These are phyloP conservation scores for Starmerella geochares DNA, from an alignment of 805 yeast species.

Conservation along the genomic window DNA sequence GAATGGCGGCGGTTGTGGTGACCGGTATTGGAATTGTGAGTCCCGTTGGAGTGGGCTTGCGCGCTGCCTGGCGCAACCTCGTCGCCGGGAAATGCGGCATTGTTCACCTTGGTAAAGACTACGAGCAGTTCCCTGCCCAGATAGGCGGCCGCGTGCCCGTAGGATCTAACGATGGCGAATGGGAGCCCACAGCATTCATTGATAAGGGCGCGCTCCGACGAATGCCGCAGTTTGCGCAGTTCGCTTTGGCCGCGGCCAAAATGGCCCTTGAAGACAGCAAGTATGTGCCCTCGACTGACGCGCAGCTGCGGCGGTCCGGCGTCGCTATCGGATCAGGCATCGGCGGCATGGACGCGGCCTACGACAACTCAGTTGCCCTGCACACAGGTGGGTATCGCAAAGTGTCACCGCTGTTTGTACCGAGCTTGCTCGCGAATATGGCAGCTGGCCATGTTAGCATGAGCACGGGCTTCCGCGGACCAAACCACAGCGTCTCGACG, in stretches of 20 bases:
- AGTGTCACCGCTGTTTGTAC: conserved; percentile 79
- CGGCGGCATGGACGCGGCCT: conserved; percentile 69
- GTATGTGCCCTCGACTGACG: conserved; percentile 36
- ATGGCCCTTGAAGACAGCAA: conserved; percentile 69
- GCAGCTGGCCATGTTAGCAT: conserved; percentile 88
- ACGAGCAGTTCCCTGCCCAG: conserved; percentile 51
- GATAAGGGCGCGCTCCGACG: conserved; percentile 44
- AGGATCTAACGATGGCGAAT: conserved; percentile 40
- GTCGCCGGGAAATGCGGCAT: conserved; percentile 32
- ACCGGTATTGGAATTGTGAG: conserved; percentile 84
- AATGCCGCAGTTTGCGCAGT: conserved; percentile 63
- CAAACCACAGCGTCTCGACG: conserved; percentile 77
- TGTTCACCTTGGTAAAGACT: conserved; percentile 38
- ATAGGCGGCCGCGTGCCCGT: conserved; percentile 68
- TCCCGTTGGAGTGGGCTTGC: conserved; percentile 67
- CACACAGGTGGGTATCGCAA: conserved; percentile 47
- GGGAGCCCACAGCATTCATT: conserved; percentile 46
- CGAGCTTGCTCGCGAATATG: conserved; percentile 78
- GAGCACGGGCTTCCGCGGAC: conserved; percentile 65
- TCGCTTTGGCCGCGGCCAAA: conserved; percentile 62
- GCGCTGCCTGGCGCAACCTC: conserved; percentile 31
- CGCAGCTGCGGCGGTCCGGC: conserved; percentile 34
- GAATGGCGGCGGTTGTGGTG: conserved; percentile 51
- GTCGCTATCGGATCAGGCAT: conserved; percentile 90
- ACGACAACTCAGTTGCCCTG: conserved; percentile 50